These are phyloP conservation scores for Camelina sativa DNA, from an alignment of 345 rosid species.

Conservation along the genomic window DNA sequence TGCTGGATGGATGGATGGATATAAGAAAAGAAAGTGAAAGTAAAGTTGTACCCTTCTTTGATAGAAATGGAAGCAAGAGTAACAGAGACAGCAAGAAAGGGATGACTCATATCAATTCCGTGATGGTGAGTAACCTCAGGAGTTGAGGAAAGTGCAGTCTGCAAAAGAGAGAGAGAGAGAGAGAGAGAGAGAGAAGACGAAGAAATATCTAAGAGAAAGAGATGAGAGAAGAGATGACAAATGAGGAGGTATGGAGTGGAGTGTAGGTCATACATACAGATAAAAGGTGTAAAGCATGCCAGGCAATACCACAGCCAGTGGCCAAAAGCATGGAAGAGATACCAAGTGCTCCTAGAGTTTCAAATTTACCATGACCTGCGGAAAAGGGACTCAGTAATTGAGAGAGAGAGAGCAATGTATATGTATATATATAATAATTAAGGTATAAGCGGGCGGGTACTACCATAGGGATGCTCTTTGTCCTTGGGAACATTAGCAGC, in stretches of 20 bases:
- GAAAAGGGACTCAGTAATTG: no score
- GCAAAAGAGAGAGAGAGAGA: neutral
- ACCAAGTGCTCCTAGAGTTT: constrained; percentile 90
- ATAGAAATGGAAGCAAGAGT: constrained; percentile 77
- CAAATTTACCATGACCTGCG: constrained; percentile 92
- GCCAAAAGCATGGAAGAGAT: constrained; percentile 94
- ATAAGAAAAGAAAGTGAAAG: neutral
- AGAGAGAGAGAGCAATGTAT: neutral
- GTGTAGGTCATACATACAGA: constrained; percentile 43
- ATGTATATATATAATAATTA: neutral
- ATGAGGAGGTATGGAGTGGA: neutral
- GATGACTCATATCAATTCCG: constrained; percentile 84
- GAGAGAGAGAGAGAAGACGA: neutral
- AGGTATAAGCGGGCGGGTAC: no score
- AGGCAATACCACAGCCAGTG: constrained; percentile 86
- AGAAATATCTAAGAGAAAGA: neutral
- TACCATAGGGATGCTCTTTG: constrained; percentile 91
- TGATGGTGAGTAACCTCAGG: constrained; percentile 70
- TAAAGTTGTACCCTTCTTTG: constrained; percentile 72
- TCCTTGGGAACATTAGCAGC: constrained; percentile 91
- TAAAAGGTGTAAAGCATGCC: constrained; percentile 81
- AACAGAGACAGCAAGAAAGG: constrained; percentile 75
- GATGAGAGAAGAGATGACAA: neutral
- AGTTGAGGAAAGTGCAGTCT: constrained; percentile 60
- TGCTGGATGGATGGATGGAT: neutral